Evolutionary conservation across 768 basidiomycete genomes (phyloP), one percentile per base, ranked within the genome.

Genomic region (Naganishia vaughanmartiniae): DNA sequence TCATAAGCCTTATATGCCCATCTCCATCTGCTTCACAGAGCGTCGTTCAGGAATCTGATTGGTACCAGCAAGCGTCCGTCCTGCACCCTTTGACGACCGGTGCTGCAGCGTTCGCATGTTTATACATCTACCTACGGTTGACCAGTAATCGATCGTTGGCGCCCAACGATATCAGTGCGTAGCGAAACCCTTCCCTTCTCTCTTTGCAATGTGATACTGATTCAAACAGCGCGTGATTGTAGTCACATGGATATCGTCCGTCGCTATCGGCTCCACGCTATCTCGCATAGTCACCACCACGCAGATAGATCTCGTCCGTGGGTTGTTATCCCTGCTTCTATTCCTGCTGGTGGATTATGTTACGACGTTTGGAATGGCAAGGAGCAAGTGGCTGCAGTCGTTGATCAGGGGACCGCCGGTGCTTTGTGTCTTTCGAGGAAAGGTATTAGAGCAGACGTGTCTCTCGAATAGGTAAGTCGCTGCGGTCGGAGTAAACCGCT

Each of bases 271-370:
- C 14, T 63, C 60, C 3, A 63, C 39, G 1, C 21, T 63, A 3
- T 42, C 60, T 21, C 60, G 39, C 12, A 63, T 63, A 14, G 39
- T 63, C n/a, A 42, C 60, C 4, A 58, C 31, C 17, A 42, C 60
- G n/a, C 19, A 26, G 14, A 42, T 63, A 1, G 60, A 63, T 36
- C 39, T 63, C 11, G 60, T 63, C 10, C 60, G 60, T 0, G 60
- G 60, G 0, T 28, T 63, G 7, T 24, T 63, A 21, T 63, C 60
- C n/a, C 39, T 63, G n/a, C n/a, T 63, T 7, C 26, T 63, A 7
- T 45, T 63, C 39, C 60, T 63, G n/a, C 24, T 42, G 17, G 60
- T 63, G 39, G 60, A 63, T 26, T 63, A 63, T 30, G 26, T 63
- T 2, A 45, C 39, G n/a, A 42, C 60, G 24, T 63, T 45, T 24